phyloP scores from a whole-genome alignment of 164 flowering plant genomes.

The Houttuynia cordata region DNA sequence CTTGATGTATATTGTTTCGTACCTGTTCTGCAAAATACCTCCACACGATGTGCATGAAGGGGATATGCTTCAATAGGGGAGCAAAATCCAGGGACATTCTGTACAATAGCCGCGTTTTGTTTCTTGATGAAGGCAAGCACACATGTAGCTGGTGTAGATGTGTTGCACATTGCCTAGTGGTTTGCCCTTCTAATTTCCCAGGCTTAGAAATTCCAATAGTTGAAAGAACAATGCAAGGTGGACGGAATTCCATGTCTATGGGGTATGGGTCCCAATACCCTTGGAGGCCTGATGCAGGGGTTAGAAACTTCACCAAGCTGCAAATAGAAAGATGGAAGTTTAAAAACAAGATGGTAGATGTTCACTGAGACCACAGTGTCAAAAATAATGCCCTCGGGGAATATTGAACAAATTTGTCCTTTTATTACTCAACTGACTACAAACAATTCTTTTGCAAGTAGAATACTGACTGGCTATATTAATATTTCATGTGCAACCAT shows the following conservation, averaged over 20 bases:
- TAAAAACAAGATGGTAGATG: neutral
- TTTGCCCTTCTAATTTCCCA: slow-evolving; percentile 86
- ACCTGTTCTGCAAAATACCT: slow-evolving; percentile 95
- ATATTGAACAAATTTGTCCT: too few species aligned
- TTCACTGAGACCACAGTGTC: neutral
- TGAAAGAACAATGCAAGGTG: slow-evolving; percentile 96
- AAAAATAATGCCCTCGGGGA: neutral
- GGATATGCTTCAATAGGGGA: slow-evolving; percentile 66
- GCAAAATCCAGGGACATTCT: slow-evolving; percentile 99
- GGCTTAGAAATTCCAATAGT: slow-evolving; percentile 97
- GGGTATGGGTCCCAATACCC: slow-evolving; percentile 99
- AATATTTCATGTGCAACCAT: too few species aligned
- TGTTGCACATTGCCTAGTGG: slow-evolving; percentile 63
- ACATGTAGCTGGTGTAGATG: slow-evolving; percentile 98
- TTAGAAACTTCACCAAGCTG: slow-evolving; percentile 94
- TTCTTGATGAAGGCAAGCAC: slow-evolving; percentile 71
- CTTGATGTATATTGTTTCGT: slow-evolving; percentile 1
- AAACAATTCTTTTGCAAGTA: neutral
- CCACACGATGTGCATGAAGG: slow-evolving; percentile 84
- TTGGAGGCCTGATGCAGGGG: slow-evolving; percentile 90
- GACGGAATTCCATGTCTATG: slow-evolving; percentile 92
- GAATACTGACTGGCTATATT: slow-evolving; percentile 38
- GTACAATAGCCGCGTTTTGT: slow-evolving; percentile 70
- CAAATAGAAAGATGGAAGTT: slow-evolving; percentile 4
- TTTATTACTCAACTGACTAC: neutral